Evolutionary conservation across 2,329 filamentous ascomycete species (phyloP), one percentile per base, ranked within the genome.

Genomic region (Exophiala mesophila): DNA sequence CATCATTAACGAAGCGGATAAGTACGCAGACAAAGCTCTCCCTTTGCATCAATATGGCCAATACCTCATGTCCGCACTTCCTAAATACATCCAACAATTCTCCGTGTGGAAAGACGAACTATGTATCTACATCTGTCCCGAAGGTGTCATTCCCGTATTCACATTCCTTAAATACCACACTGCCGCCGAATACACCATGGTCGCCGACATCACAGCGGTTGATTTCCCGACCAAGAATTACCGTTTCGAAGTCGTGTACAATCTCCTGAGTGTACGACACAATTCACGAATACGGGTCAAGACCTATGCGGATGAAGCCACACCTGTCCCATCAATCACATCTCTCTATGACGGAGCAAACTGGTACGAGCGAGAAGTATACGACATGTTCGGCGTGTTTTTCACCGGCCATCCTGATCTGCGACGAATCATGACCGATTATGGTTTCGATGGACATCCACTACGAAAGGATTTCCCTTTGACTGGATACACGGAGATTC

Each of bases 101-200:
- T 94, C 89, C 9, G 90, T 98, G 42, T 98, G 92, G 92, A 98
- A 98, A 73, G 92, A 98, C 64, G 92, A 98, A 70, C 80, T 98
- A 63, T 88, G 85, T 57, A 87, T 96, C 65, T 90, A 94, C 69
- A 92, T 97, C 61, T 76, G 87, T 35, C 92, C 92, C 1, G 71
- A 85, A 26, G 92, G 88, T 55, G 81, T 97, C 57, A 79, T 96
- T 56, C 92, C 92, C 28, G 85, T 94, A 59, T 89, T 98, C 67
- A 80, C 78, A 49, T 98, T 98, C 73, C 76, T 98, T 59, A 97
- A 97, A 72, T 85, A 95, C 73, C 94, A 98, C 74, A 96, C 92
- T 26, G 83, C 92, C 36, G 90, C 92, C 66, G 92, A 98, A 68
- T 98, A 85, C 73, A 98, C 92, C 41, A 86, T 92, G 69, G 73